These are phyloP conservation scores for Xylariaceae sp. DNA, from an alignment of 2,329 filamentous ascomycete genomes.

Conservation along the genomic window DNA sequence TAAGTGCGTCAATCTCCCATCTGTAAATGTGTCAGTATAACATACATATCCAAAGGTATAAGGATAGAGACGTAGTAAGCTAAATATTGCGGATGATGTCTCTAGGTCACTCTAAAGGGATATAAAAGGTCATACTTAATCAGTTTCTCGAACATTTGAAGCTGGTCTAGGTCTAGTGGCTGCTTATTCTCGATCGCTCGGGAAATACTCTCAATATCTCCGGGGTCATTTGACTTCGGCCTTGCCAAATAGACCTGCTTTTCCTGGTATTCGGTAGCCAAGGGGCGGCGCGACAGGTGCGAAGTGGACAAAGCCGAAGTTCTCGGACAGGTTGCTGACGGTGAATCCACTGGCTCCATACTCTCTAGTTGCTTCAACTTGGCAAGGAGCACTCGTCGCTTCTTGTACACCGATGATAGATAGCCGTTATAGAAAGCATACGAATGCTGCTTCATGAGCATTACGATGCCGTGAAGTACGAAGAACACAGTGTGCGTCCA, in stretches of 20 bases:
- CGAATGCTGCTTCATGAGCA: conserved; percentile 85
- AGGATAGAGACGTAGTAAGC: too few species aligned
- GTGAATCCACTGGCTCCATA: conserved; percentile 52
- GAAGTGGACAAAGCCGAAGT: conserved; percentile 51
- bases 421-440: conserved; percentile 83
- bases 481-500: conserved; percentile 71
- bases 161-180: conserved; percentile 66
- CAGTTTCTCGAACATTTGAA: conserved; percentile 67
- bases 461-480: conserved; percentile 73
- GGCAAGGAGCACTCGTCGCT: conserved; percentile 49
- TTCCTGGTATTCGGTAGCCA: conserved; percentile 48
- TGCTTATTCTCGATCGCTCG: conserved; percentile 65
- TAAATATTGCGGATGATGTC: background rate
- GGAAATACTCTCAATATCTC: conserved; percentile 66
- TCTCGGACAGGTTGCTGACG: conserved; percentile 50
- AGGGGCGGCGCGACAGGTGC: conserved; percentile 50
- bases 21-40: conserved; percentile 1
- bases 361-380: conserved; percentile 64
- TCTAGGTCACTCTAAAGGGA: background rate
- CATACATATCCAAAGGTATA: background rate
- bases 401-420: conserved; percentile 64
- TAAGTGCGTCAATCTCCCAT: conserved; percentile 68
- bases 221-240: conserved; percentile 28
- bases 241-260: conserved; percentile 49
- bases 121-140: conserved; percentile 50